Evolutionary conservation across 1,139 yeast genomes (phyloP), one percentile per base, ranked within the genome.

Genomic region (Lodderomyces pseudojiufengensis): DNA sequence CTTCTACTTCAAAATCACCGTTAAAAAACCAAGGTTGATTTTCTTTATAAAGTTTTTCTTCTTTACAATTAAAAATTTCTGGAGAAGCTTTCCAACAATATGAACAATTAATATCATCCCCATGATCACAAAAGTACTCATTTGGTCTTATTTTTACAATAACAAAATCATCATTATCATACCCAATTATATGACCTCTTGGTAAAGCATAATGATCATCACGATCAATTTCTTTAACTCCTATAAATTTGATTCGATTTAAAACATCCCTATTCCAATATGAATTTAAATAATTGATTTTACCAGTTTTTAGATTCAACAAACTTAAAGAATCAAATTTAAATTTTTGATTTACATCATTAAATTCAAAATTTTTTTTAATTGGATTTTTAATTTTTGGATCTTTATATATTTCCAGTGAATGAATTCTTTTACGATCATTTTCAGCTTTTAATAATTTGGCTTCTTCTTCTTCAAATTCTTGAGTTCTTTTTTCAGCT

Each of bases 401-500:
- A 12, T 38, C 30, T n/a, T 20, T 27, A 11, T 29, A 37, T 11
- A 24, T 27, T 5, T 27, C 22, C 13, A n/a, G 16, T 5, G 23
- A 23, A 31, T 14, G 18, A 2, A 12, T 24, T 22, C 20, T 16
- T 14, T 30, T 54, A 47, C 38, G 48, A 49, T 41, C 45, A 50
- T 43, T 41, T 42, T 47, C 42, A 35, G 12, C 32, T 15, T 13
- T 22, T 26, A 22, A 18, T 10, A 23, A 12, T 30, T 24, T 18
- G 2, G 23, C 27, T 24, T 38, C 30, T 31, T 41, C 36, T 24
- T 37, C 30, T 15, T 57, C 46, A 43, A 21, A 32, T 9, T 32
- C 26, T 22, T 27, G 30, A 20, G 3, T 32, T 18, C 75, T 43
- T 44, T 57, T 50, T 41, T 59, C 46, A 9, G 55, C 53, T 40